Percentiles rank a stretch among this genome's conserved stretches.
phyloP scores from a whole-genome alignment of 2,329 filamentous ascomycete genomes.

The Pestalotiopsis sp. region DNA sequence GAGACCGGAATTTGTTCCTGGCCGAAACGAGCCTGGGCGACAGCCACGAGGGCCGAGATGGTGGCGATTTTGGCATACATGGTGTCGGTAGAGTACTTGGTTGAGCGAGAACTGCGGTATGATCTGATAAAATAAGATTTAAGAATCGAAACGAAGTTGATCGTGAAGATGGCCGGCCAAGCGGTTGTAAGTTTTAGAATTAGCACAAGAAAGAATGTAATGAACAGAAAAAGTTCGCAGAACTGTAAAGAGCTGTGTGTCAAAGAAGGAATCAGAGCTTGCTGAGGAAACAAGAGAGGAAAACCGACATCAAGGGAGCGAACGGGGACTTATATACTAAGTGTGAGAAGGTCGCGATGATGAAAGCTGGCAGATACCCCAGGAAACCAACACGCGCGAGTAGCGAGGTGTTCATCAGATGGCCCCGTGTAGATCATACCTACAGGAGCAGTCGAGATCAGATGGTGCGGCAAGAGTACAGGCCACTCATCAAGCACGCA shows the following conservation, averaged over 20 bases:
- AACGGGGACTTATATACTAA: slow-evolving; percentile 17
- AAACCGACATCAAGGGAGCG: slow-evolving; percentile 14
- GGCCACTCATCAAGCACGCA: not conserved
- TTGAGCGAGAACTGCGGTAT: slow-evolving; percentile 9
- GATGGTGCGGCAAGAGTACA: slow-evolving; percentile 12
- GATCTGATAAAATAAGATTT: slow-evolving; percentile 12
- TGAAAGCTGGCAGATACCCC: not conserved
- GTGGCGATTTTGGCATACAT: slow-evolving; percentile 48
- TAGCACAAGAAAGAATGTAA: slow-evolving; percentile 34
- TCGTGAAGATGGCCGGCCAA: slow-evolving; percentile 26
- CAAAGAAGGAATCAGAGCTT: slow-evolving; percentile 23
- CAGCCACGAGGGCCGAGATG: slow-evolving; percentile 44
- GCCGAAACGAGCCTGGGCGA: slow-evolving; percentile 60
- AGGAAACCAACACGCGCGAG: not conserved
- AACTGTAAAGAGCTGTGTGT: slow-evolving; percentile 34
- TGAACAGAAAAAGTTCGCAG: slow-evolving; percentile 40
- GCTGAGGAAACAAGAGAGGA: slow-evolving; percentile 21
- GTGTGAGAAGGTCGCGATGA: not conserved
- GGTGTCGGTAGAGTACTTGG: slow-evolving; percentile 25
- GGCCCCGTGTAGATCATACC: slow-evolving; percentile 12
- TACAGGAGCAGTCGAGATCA: slow-evolving; percentile 9
- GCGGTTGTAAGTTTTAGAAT: slow-evolving; percentile 29
- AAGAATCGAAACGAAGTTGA: not conserved
- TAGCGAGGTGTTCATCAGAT: slow-evolving; percentile 1
- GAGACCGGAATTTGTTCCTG: slow-evolving; percentile 64